phyloP scores from a whole-genome alignment of 2,329 filamentous ascomycete species.

The Talaromyces albobiverticillius region DNA sequence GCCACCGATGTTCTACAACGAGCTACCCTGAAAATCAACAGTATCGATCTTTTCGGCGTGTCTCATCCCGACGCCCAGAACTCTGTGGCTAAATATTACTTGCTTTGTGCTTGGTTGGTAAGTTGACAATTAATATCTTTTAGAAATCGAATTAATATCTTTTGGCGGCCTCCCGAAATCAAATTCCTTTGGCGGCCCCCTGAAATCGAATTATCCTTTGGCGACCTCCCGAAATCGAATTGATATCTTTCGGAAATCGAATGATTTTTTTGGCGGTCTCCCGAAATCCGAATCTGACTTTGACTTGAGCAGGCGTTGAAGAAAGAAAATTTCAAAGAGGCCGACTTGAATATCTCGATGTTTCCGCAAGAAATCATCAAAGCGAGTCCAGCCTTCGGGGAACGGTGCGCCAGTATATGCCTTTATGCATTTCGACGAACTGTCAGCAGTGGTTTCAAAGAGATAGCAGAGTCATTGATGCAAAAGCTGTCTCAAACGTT shows the following conservation, averaged over 20 bases:
- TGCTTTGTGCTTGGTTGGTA: conserved; percentile 66
- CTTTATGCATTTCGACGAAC: conserved; percentile 69
- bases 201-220: no score
- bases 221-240: no score
- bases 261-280: neutral
- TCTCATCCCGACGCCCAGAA: conserved; percentile 13
- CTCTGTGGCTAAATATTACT: conserved; percentile 58
- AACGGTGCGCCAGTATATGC: conserved; percentile 65
- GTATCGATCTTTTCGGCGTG: conserved; percentile 1
- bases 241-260: no score
- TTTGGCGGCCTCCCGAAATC: no score
- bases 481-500: conserved; percentile 63
- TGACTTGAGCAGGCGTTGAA: conserved; percentile 4
- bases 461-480: conserved; percentile 68
- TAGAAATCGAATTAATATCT: no score
- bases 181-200: no score
- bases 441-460: conserved; percentile 51
- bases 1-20: conserved; percentile 32
- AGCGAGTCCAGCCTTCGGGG: conserved; percentile 52
- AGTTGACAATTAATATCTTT: no score
- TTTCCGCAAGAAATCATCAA: conserved; percentile 37
- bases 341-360: conserved; percentile 73
- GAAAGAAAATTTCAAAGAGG: conserved; percentile 63
- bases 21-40: conserved; percentile 51
- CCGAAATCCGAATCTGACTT: no score